phyloP scores from a whole-genome alignment of 345 rosid genomes.

The Melastoma malabathricum region DNA sequence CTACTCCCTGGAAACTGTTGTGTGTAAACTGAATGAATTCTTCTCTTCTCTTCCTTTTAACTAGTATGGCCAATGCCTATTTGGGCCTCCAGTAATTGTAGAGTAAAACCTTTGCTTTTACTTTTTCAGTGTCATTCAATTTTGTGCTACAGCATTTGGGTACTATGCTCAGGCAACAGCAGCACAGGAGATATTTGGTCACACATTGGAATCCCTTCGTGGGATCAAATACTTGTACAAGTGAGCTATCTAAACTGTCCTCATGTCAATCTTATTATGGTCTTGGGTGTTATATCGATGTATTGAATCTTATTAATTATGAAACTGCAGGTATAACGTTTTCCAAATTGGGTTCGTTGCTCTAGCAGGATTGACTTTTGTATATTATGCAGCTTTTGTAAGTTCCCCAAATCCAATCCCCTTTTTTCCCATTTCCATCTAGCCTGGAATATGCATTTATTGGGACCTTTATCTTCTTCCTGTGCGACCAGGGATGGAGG shows the following conservation, averaged over 20 bases:
- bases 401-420: constrained; percentile 14
- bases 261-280: background rate
- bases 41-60: too few relatives aligned
- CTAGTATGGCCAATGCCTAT: too few relatives aligned
- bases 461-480: background rate
- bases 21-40: too few relatives aligned
- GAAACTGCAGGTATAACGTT: constrained; percentile 64
- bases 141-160: constrained; percentile 91
- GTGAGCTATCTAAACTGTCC: constrained; percentile 28
- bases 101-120: constrained; percentile 7
- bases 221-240: constrained; percentile 91
- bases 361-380: constrained; percentile 77
- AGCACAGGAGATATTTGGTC: constrained; percentile 96
- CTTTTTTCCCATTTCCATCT: background rate
- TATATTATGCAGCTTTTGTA: constrained; percentile 79
- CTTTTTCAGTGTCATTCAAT: constrained; percentile 81
- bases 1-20: too few relatives aligned
- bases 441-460: background rate
- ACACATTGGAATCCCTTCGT: constrained; percentile 90
- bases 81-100: too few relatives aligned
- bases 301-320: constrained; percentile 3
- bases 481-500: constrained; percentile 66
- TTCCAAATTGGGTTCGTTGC: constrained; percentile 72
- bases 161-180: constrained; percentile 99
- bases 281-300: background rate